Conservation (phyloP, 495 filamentous ascomycete genomes). For the Aspergillus coremiiformis region DNA sequence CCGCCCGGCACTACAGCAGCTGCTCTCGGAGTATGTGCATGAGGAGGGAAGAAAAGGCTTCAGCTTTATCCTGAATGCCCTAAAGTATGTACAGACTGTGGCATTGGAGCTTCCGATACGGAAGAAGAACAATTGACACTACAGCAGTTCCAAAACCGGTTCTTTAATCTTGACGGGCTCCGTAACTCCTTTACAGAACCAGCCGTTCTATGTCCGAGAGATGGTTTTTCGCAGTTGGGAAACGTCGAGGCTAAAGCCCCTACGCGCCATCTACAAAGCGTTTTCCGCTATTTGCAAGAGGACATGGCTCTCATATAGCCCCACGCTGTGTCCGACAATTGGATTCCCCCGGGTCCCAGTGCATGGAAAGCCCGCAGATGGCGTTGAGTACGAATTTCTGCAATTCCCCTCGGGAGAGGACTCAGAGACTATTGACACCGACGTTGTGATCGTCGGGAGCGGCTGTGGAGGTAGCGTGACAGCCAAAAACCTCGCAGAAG, state of each 20-base stretch:
- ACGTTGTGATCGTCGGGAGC: slow-evolving; percentile 79
- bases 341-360: slow-evolving; percentile 56
- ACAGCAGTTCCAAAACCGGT: slow-evolving; percentile 56
- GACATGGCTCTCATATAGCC: slow-evolving; percentile 53
- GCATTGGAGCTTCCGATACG: background rate
- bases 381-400: slow-evolving; percentile 48
- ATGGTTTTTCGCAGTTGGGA: slow-evolving; percentile 54
- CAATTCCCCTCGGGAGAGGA: slow-evolving; percentile 40
- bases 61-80: slow-evolving; percentile 41
- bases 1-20: slow-evolving; percentile 36
- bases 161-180: slow-evolving; percentile 62
- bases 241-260: slow-evolving; percentile 48
- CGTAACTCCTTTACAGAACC: slow-evolving; percentile 52
- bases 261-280: slow-evolving; percentile 50
- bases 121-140: background rate
- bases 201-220: slow-evolving; percentile 52
- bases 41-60: slow-evolving; percentile 45
- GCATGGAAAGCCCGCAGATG: slow-evolving; percentile 51
- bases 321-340: slow-evolving; percentile 48
- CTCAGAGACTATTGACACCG: slow-evolving; percentile 58
- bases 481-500: slow-evolving; percentile 73
- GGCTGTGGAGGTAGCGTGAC: slow-evolving; percentile 82
- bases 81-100: slow-evolving; percentile 51
- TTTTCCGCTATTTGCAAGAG: slow-evolving; percentile 49
- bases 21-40: slow-evolving; percentile 34